phyloP scores from a whole-genome alignment of 352 stramenopile species.

The Globisporangium cederbergense region DNA sequence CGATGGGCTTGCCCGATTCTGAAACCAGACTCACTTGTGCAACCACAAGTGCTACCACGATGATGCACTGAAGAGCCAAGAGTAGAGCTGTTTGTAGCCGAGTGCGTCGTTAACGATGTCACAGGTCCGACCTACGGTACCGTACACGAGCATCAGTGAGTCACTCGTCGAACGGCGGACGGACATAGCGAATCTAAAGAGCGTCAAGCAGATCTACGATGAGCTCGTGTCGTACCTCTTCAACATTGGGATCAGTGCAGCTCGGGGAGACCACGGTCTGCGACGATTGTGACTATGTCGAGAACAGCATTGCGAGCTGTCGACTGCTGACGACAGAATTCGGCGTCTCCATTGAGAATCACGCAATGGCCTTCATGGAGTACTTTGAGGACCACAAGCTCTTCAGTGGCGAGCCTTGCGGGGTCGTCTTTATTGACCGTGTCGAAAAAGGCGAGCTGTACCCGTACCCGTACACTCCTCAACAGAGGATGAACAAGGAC shows the following conservation, averaged over 20 bases:
- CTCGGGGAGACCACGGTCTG: background rate
- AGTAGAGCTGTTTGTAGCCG: no score
- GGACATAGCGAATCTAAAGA: background rate
- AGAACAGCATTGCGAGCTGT: conserved; percentile 29
- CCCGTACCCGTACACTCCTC: background rate
- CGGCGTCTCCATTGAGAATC: conserved; percentile 11
- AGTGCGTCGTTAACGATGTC: no score
- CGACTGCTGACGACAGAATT: conserved; percentile 35
- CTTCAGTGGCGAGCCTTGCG: background rate
- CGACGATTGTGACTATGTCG: conserved; percentile 15
- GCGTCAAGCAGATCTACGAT: background rate
- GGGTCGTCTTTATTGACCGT: background rate
- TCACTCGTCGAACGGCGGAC: no score
- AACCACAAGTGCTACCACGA: no score
- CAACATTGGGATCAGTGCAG: background rate
- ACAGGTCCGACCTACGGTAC: no score
- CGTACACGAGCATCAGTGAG: no score
- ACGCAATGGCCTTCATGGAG: background rate
- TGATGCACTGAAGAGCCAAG: no score
- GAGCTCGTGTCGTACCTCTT: background rate
- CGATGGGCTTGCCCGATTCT: no score
- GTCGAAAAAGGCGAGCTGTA: background rate
- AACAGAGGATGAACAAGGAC: background rate
- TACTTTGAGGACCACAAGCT: conserved; percentile 1
- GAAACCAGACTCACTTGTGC: no score